These are phyloP conservation scores for Fusarium proliferatum DNA, from an alignment of 2,329 filamentous ascomycete species.

Conservation along the genomic window DNA sequence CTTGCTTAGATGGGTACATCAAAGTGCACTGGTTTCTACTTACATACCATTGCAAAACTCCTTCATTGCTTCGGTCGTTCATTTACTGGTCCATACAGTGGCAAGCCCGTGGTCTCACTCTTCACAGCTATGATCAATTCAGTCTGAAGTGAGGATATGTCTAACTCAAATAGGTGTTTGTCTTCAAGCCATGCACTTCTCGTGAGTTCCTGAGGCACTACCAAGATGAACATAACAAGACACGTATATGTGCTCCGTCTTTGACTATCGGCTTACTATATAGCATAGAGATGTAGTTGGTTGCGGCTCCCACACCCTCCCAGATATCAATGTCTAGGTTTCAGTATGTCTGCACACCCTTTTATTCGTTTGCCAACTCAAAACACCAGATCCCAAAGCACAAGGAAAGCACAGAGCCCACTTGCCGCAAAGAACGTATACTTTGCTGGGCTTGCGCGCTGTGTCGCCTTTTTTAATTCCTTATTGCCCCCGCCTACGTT, in stretches of 20 bases:
- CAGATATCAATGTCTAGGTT: neutral
- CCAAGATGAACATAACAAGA: neutral
- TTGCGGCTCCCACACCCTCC: conserved; percentile 8
- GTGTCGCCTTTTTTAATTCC: conserved; percentile 85
- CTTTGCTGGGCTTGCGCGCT: conserved; percentile 77
- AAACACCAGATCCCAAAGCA: conserved; percentile 81
- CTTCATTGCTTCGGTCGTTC: neutral
- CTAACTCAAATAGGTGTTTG: neutral
- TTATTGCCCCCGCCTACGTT: conserved; percentile 92
- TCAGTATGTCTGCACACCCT: neutral
- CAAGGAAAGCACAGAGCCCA: conserved; percentile 77
- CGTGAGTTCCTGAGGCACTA: neutral
- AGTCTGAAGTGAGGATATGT: neutral
- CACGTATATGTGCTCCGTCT: conserved; percentile 10
- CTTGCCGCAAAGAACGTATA: conserved; percentile 85
- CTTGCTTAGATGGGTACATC: neutral
- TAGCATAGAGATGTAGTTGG: neutral
- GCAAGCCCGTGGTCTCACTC: neutral
- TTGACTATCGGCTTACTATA: neutral
- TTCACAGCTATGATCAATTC: neutral
- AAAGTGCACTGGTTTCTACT: neutral
- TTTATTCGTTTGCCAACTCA: conserved; percentile 15
- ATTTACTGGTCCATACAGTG: neutral
- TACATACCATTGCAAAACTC: neutral
- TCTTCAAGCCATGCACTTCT: neutral